Base-by-base conservation (phyloP, 495 filamentous ascomycete species). In the Pseudomonodictys pantanalensis region DNA sequence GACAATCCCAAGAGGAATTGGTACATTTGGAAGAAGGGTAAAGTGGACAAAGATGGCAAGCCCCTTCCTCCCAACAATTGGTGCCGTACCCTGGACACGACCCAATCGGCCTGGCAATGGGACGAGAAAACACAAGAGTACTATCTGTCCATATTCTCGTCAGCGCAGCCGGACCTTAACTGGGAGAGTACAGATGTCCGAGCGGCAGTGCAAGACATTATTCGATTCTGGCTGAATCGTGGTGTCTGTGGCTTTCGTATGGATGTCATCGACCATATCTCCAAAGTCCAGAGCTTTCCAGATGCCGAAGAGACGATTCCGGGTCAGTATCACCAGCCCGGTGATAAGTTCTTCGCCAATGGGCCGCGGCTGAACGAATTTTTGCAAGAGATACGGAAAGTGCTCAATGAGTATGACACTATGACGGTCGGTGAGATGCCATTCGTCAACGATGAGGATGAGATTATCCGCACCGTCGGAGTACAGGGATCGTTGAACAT, bases 61-160 rank as follows among this genome's bases (percentile, higher is more conserved):
- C 75, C 78, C 3, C 65, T 67, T 15, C 82, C 81, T 0, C 82
- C 82, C 0, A 85, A 82, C 53, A 85, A 85, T 65, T 85, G 80
- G 79, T 73, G 75, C 24, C 69, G 72, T 54, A 73, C 77, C 22
- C 81, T 84, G 26, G 80, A 78, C 12, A 70, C 72, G 49, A 67
- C 62, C 15, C 78, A 78, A 26, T 77, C 73, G 49, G 79, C 77
- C 0, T 83, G 80, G 80, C 74, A 73, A 25, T 83, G 74, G 73
- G 78, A 81, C 47, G 76, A 79, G 56, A 47, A 53, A 10, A 79
- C 78, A 0, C 68, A 77, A 30, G 78, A 82, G 56, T 83, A 81
- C 59, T 83, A 79, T 55, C 71, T 83, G 26, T 73, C 78, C 49
- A 71, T 83, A 20, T 82, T 78, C 58, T 72, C 73, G 0, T 64